Conservation (phyloP, 2,329 filamentous ascomycete species). For the Ceratocystis diversiconidia region DNA sequence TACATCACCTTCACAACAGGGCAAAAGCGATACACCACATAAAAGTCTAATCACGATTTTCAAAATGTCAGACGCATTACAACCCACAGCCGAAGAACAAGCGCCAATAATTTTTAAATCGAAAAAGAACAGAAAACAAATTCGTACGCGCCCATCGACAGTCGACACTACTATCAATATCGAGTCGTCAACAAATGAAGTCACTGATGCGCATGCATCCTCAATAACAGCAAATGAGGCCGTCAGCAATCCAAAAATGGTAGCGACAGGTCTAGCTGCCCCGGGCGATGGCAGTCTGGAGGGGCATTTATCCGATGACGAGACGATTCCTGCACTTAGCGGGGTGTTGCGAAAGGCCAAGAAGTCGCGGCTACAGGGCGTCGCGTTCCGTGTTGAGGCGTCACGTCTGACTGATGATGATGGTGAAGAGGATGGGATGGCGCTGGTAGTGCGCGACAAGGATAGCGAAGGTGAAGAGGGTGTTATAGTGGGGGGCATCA, state of each 20-base stretch:
- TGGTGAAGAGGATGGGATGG: background rate
- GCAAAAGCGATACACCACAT: background rate
- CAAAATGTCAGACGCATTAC: background rate
- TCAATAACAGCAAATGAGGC: background rate
- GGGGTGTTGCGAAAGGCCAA: conserved; percentile 38
- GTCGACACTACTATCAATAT: conserved; percentile 33
- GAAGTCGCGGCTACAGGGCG: conserved; percentile 37
- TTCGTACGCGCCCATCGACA: conserved; percentile 26
- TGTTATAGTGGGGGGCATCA: conserved; percentile 9
- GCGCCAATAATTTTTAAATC: conserved; percentile 38
- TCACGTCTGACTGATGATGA: conserved; percentile 21
- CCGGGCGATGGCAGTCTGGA: background rate
- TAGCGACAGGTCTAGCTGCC: conserved; percentile 14
- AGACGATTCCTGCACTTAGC: conserved; percentile 33
- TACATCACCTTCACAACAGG: background rate
- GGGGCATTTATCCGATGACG: conserved; percentile 22
- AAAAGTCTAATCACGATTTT: background rate
- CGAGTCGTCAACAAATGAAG: background rate
- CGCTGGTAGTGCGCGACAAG: background rate
- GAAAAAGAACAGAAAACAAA: conserved; percentile 37
- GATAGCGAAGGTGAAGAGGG: background rate
- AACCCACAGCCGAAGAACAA: background rate
- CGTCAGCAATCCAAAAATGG: background rate
- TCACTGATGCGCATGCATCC: background rate
- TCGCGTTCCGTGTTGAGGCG: conserved; percentile 36